Evolutionary conservation across 2,329 filamentous ascomycete genomes (phyloP).

Genomic region (Arthrobotrys entomopaga): DNA sequence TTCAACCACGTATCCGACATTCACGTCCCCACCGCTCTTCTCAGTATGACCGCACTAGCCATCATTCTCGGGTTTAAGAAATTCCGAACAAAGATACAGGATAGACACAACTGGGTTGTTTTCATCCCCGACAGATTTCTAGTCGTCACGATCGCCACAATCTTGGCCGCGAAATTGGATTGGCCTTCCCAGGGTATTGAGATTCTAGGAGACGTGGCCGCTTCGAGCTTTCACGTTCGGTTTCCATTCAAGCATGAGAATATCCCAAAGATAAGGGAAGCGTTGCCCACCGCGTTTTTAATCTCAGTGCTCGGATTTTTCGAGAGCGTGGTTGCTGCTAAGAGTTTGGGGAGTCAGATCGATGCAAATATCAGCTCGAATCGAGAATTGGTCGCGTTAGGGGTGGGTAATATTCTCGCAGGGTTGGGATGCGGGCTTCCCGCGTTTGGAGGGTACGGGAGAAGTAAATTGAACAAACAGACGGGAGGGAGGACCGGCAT

Average conservation of each 20-base stretch:
- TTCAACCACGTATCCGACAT: slow-evolving; percentile 72
- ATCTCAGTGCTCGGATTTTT: slow-evolving; percentile 98
- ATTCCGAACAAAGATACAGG: slow-evolving; percentile 81
- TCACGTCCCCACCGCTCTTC: slow-evolving; percentile 78
- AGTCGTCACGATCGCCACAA: slow-evolving; percentile 84
- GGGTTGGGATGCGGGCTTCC: slow-evolving; percentile 92
- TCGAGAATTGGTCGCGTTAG: slow-evolving; percentile 89
- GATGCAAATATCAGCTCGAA: slow-evolving; percentile 74
- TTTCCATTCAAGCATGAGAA: slow-evolving; percentile 83
- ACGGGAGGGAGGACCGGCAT: slow-evolving; percentile 93
- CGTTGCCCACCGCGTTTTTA: slow-evolving; percentile 89
- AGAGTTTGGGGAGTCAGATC: slow-evolving; percentile 84
- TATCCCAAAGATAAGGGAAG: slow-evolving; percentile 83
- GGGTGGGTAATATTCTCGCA: slow-evolving; percentile 88
- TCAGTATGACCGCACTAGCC: slow-evolving; percentile 81
- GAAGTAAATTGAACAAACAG: slow-evolving; percentile 92
- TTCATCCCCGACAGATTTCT: slow-evolving; percentile 92
- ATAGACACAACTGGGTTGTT: slow-evolving; percentile 80
- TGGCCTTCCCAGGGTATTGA: slow-evolving; percentile 85
- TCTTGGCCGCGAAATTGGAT: slow-evolving; percentile 78
- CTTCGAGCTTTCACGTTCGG: slow-evolving; percentile 78
- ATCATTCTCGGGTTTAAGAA: slow-evolving; percentile 86
- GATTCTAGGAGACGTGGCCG: slow-evolving; percentile 81
- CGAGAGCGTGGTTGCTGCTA: slow-evolving; percentile 94
- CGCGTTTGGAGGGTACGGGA: slow-evolving; percentile 93